phyloP scores from a whole-genome alignment of 257 asterid genomes.

The Gynochthodes officinalis region DNA sequence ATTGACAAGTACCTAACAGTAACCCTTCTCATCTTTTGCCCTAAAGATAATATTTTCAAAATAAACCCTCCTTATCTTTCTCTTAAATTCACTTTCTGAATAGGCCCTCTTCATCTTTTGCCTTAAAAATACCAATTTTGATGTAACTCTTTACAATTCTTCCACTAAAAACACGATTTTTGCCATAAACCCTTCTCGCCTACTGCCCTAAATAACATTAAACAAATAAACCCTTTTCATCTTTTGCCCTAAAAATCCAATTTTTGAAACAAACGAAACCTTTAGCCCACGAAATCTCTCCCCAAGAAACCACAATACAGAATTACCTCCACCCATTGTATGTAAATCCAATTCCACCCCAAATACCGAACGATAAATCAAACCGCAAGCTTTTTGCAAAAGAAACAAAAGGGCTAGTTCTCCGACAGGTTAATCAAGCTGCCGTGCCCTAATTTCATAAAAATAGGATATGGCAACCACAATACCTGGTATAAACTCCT shows the following conservation, averaged over 20 bases:
- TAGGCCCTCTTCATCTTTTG: neutral
- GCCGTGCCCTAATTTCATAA: neutral
- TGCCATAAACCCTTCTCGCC: neutral
- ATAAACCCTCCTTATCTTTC: neutral
- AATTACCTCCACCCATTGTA: neutral
- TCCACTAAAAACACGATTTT: neutral
- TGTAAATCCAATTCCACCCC: neutral
- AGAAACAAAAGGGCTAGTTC: neutral
- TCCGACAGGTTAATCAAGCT: neutral
- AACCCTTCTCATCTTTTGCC: neutral
- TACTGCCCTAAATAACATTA: neutral
- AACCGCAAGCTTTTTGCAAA: neutral
- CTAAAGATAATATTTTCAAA: neutral
- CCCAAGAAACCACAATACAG: neutral
- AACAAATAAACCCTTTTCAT: neutral
- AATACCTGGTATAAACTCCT: constrained; percentile 6
- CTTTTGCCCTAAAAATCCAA: neutral
- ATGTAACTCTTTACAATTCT: neutral
- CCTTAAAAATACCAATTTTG: neutral
- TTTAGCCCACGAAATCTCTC: neutral
- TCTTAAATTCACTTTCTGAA: neutral
- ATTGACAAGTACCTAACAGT: too few species aligned
- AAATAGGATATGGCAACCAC: neutral
- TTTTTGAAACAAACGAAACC: neutral
- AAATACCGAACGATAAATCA: neutral